A percentile compares a stretch with the other conserved stretches of the same genome.
Evolutionary conservation across 2,329 filamentous ascomycete species (phyloP).

Genomic region (Fusarium lateritium): DNA sequence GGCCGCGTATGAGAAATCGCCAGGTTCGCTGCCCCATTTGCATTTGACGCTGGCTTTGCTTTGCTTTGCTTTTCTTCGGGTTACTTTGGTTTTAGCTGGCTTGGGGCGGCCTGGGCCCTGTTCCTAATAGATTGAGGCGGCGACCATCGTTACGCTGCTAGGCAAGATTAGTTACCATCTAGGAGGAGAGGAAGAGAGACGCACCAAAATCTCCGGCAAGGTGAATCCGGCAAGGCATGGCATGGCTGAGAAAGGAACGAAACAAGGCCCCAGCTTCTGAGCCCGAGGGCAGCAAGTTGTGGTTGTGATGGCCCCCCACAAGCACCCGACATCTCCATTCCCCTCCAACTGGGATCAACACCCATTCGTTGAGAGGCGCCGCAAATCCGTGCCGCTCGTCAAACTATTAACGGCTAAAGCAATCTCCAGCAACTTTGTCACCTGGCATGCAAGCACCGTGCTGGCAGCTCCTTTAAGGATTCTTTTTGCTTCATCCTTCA

Average conservation of each 20-base stretch:
- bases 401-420: conserved; percentile 33
- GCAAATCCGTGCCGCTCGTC: conserved; percentile 34
- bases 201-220: conserved; percentile 16
- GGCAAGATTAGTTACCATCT: conserved; percentile 31
- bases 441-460: conserved; percentile 18
- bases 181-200: conserved; percentile 8
- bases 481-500: conserved; percentile 10
- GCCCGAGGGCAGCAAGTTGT: conserved; percentile 6
- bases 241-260: conserved; percentile 20
- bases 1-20: conserved; percentile 39
- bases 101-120: conserved; percentile 22
- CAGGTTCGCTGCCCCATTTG: conserved; percentile 26
- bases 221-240: not conserved
- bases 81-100: conserved; percentile 36
- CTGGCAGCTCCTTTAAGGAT: conserved; percentile 8
- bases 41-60: conserved; percentile 21
- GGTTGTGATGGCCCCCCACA: conserved; percentile 31
- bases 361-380: conserved; percentile 40
- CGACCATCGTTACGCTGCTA: conserved; percentile 30
- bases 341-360: conserved; percentile 46
- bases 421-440: conserved; percentile 21
- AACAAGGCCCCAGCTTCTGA: conserved; percentile 21
- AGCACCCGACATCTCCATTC: conserved; percentile 29
- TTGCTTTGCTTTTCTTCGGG: conserved; percentile 24
- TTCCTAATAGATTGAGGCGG: conserved; percentile 42